Percentiles rank a stretch among this genome's conserved stretches.
These are phyloP conservation scores for Primulina eburnea DNA, from an alignment of 257 asterid species.

Conservation along the genomic window DNA sequence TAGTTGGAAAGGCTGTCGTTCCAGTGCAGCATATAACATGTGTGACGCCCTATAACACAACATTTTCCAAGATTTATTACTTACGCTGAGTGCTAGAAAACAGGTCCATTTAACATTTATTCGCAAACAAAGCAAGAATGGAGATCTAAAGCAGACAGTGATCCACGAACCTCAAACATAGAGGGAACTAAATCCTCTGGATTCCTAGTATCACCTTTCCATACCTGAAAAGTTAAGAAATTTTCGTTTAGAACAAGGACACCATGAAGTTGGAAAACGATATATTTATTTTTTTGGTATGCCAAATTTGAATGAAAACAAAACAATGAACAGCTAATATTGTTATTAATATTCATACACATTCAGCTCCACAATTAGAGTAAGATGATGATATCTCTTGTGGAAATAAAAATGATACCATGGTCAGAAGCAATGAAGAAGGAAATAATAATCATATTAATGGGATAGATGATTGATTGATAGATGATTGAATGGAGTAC, in stretches of 20 bases:
- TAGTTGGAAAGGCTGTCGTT: conserved; percentile 93
- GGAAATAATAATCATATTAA: too few relatives aligned
- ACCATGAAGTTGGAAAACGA: conserved; percentile 22
- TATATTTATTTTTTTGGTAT: conserved; percentile 1
- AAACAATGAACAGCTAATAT: background rate
- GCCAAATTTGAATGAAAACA: conserved; percentile 8
- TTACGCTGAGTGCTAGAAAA: background rate
- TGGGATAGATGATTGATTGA: too few relatives aligned
- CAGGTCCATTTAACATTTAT: conserved; percentile 14
- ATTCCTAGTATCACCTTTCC: conserved; percentile 76
- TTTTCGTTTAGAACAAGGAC: conserved; percentile 23
- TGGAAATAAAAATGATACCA: too few relatives aligned
- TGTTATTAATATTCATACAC: too few relatives aligned
- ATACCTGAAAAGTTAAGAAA: conserved; percentile 54
- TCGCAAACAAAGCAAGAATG: conserved; percentile 8
- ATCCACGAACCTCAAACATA: conserved; percentile 67
- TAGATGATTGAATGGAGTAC: too few relatives aligned
- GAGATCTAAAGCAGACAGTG: conserved; percentile 6
- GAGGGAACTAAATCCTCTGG: conserved; percentile 68
- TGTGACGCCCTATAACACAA: conserved; percentile 62
- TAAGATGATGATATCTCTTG: too few relatives aligned
- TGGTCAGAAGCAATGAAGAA: too few relatives aligned
- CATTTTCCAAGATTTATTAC: conserved; percentile 8
- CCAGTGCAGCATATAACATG: conserved; percentile 97
- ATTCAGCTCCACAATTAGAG: too few relatives aligned